These are phyloP conservation scores for Suhomyces yuchorum DNA, from an alignment of 1,139 yeast genomes.

Conservation along the genomic window DNA sequence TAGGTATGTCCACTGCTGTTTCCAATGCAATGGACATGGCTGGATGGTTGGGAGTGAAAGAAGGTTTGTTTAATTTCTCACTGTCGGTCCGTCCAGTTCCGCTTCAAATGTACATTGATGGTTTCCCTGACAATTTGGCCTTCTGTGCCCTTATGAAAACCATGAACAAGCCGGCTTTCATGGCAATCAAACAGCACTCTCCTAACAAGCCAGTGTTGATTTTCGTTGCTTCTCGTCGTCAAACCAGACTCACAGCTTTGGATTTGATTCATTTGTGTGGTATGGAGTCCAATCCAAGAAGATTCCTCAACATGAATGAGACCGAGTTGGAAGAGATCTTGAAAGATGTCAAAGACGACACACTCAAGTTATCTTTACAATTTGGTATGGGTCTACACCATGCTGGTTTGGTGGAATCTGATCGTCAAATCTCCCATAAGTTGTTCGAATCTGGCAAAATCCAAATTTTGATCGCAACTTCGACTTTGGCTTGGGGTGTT, in stretches of 20 bases:
- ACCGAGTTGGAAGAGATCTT: slow-evolving; percentile 67
- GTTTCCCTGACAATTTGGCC: slow-evolving; percentile 92
- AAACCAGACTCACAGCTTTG: slow-evolving; percentile 90
- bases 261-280: slow-evolving; percentile 95
- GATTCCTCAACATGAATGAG: slow-evolving; percentile 79
- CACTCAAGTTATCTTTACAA: slow-evolving; percentile 78
- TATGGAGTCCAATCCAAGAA: slow-evolving; percentile 87
- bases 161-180: slow-evolving; percentile 96
- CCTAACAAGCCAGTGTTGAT: slow-evolving; percentile 90
- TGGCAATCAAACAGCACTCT: slow-evolving; percentile 95
- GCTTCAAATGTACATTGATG: slow-evolving; percentile 95
- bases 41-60: slow-evolving; percentile 90
- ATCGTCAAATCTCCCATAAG: slow-evolving; percentile 83
- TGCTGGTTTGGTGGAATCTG: slow-evolving; percentile 93
- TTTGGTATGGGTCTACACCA: slow-evolving; percentile 98
- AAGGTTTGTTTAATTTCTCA: slow-evolving; percentile 91
- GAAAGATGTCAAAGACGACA: slow-evolving; percentile 80
- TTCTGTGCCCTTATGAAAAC: slow-evolving; percentile 96
- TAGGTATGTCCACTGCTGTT: slow-evolving; percentile 97
- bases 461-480: slow-evolving; percentile 89
- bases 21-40: slow-evolving; percentile 98
- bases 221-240: slow-evolving; percentile 96
- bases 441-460: slow-evolving; percentile 83
- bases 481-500: slow-evolving; percentile 97
- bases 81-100: slow-evolving; percentile 98